Percentiles rank a stretch among this genome's conserved stretches.
Evolutionary conservation across 495 filamentous ascomycete genomes (phyloP).

Genomic region (Durotheca rogersii): DNA sequence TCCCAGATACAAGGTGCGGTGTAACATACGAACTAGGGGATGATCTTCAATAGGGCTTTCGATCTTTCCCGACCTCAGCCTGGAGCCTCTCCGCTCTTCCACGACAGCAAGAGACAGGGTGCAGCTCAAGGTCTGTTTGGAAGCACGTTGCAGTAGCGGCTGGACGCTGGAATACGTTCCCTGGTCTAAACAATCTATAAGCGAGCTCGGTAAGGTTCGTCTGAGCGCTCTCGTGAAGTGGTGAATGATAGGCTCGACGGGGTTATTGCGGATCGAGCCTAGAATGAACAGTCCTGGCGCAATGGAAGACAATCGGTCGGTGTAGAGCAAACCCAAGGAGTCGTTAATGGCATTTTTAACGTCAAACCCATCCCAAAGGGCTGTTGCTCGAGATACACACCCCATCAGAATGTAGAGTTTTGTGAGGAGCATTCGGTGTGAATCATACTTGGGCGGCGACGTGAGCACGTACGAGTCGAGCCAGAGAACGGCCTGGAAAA

Average conservation of each 20-base stretch:
- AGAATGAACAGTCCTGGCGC: constrained; percentile 46
- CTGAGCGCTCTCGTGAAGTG: constrained; percentile 42
- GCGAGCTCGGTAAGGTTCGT: constrained; percentile 39
- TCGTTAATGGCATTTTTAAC: constrained; percentile 55
- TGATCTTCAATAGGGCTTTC: constrained; percentile 41
- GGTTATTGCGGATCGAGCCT: constrained; percentile 11
- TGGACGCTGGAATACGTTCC: constrained; percentile 50
- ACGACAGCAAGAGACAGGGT: constrained; percentile 46
- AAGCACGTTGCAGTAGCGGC: constrained; percentile 38
- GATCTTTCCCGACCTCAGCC: constrained; percentile 39
- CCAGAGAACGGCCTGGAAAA: constrained; percentile 49
- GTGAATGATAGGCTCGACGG: constrained; percentile 29
- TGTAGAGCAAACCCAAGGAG: constrained; percentile 47
- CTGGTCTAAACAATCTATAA: constrained; percentile 47
- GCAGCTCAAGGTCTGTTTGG: constrained; percentile 43
- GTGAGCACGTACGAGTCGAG: constrained; percentile 43
- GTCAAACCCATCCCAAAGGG: constrained; percentile 46
- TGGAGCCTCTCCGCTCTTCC: constrained; percentile 45
- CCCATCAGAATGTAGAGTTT: constrained; percentile 50
- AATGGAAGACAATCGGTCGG: constrained; percentile 54
- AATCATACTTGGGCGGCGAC: constrained; percentile 39
- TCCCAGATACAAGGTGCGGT: neutral
- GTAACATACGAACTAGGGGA: constrained; percentile 41
- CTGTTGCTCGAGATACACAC: constrained; percentile 42
- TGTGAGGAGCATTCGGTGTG: constrained; percentile 46